Conservation (phyloP, 495 filamentous ascomycete species). For the Penicillium coffeae region DNA sequence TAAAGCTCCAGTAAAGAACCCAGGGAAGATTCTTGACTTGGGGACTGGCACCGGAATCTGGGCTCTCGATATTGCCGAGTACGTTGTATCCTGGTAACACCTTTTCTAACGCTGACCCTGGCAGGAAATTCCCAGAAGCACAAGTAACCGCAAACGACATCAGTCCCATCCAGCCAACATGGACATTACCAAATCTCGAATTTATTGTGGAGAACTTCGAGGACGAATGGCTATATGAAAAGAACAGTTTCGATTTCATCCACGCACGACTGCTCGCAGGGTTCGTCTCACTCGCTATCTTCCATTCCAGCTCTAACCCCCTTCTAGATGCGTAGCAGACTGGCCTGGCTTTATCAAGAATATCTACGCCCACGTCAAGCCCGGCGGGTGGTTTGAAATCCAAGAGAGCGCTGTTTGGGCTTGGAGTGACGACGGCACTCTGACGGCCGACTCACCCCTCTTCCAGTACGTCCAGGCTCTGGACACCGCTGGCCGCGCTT, state of each 20-base stretch:
- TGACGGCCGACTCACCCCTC: conserved; percentile 42
- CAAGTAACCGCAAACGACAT: conserved; percentile 42
- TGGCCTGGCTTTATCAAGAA: conserved; percentile 22
- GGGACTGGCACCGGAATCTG: conserved; percentile 66
- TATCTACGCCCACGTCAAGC: conserved; percentile 43
- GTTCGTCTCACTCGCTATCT: conserved; percentile 16
- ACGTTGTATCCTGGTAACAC: conserved; percentile 1
- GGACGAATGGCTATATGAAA: conserved; percentile 21
- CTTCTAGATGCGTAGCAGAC: conserved; percentile 10
- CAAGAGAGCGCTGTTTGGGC: conserved; percentile 50
- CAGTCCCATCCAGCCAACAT: conserved; percentile 48
- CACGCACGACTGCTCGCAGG: conserved; percentile 18
- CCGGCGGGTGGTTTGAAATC: conserved; percentile 64
- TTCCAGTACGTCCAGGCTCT: conserved; percentile 45
- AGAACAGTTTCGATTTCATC: conserved; percentile 25
- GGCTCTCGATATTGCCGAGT: conserved; percentile 57
- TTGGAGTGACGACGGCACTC: conserved; percentile 46
- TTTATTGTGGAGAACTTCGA: conserved; percentile 35
- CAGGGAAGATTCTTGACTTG: conserved; percentile 55
- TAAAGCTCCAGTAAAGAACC: conserved; percentile 49
- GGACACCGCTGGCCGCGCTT: conserved; percentile 10
- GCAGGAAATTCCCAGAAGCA: conserved; percentile 20
- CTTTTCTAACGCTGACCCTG: background rate
- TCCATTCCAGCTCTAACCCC: conserved; percentile 8
- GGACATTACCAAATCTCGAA: conserved; percentile 29